Percentiles rank a stretch among this genome's conserved stretches.
phyloP scores from a whole-genome alignment of 2,329 filamentous ascomycete species.

The Hortaea sp. region DNA sequence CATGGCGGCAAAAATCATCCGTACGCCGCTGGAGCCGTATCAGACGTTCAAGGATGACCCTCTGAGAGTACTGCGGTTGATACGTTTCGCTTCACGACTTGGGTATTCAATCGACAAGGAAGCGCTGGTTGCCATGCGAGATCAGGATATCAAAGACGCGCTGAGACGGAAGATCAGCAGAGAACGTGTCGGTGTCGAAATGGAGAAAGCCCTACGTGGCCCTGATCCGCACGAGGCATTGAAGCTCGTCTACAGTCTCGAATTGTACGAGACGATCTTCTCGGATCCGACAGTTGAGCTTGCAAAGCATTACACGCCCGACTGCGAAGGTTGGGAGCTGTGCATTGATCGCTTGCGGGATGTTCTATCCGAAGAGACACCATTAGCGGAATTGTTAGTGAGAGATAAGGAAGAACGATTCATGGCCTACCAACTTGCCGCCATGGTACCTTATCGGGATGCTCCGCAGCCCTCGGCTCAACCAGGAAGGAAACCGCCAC shows the following conservation, averaged over 20 bases:
- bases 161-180: slow-evolving; percentile 84
- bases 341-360: slow-evolving; percentile 55
- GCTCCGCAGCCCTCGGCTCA: slow-evolving; percentile 32
- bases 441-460: slow-evolving; percentile 63
- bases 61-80: slow-evolving; percentile 71
- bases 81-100: slow-evolving; percentile 81
- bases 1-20: slow-evolving; percentile 61
- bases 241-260: slow-evolving; percentile 54
- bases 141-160: slow-evolving; percentile 66
- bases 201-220: slow-evolving; percentile 86
- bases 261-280: slow-evolving; percentile 64
- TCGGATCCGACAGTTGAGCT: slow-evolving; percentile 48
- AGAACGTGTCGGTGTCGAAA: slow-evolving; percentile 75
- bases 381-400: slow-evolving; percentile 36
- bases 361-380: slow-evolving; percentile 32
- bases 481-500: slow-evolving; percentile 41
- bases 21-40: slow-evolving; percentile 76
- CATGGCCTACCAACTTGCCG: slow-evolving; percentile 65
- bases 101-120: slow-evolving; percentile 65
- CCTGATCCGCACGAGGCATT: slow-evolving; percentile 53
- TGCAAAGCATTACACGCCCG: slow-evolving; percentile 43
- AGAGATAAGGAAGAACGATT: slow-evolving; percentile 56
- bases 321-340: slow-evolving; percentile 50
- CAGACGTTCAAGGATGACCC: slow-evolving; percentile 95
- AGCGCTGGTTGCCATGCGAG: slow-evolving; percentile 63